Evolutionary conservation across 768 basidiomycete species (phyloP), one percentile per base, ranked within the genome.

Genomic region (Leccinum variicolor): DNA sequence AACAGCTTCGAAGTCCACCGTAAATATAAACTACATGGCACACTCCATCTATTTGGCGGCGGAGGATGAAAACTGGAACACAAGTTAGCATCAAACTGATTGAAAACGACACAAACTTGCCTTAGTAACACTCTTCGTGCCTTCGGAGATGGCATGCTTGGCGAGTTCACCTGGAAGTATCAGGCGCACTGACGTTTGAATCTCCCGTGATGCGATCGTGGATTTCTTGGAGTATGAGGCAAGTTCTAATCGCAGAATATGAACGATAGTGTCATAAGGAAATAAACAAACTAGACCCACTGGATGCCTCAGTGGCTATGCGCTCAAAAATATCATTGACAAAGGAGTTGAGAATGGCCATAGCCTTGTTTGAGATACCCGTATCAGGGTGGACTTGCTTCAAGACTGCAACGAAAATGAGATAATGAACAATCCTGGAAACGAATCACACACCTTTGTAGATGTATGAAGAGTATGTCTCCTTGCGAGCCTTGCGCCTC

Each of bases 151-250:
- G 55, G 96, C 96, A 73, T 98, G 96, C 81, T 98, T 98, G 70
- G 94, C 91, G 46, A 98, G 85, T 77, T 98, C 95, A 76, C 94
- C 96, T 59, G 95, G 94, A 26, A 98, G 87, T 69, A 98, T 97
- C 47, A 96, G 82, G 56, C 95, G 90, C 52, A 97, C 95, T 41
- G 92, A 83, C 29, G 96, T 98, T 77, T 98, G 96, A 69, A 98
- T 98, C 77, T 98, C 96, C 58, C 96, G 91, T 23, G 94, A 97
- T 19, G 95, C 96, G 74, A 98, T 98, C 46, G 96, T 98, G 3
- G 96, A 97, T 77, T 97, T 96, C 85, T 98, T 96, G 55, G 95
- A 97, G 83, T 98, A 98, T 1, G 92, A 84, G 55, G 95, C 94
- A 69, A 98, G 93, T 77, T 96, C 91, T 93, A 23, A 17, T 66